phyloP scores from a whole-genome alignment of 805 yeast species.

The Saccharomycopsis fibuligera region DNA sequence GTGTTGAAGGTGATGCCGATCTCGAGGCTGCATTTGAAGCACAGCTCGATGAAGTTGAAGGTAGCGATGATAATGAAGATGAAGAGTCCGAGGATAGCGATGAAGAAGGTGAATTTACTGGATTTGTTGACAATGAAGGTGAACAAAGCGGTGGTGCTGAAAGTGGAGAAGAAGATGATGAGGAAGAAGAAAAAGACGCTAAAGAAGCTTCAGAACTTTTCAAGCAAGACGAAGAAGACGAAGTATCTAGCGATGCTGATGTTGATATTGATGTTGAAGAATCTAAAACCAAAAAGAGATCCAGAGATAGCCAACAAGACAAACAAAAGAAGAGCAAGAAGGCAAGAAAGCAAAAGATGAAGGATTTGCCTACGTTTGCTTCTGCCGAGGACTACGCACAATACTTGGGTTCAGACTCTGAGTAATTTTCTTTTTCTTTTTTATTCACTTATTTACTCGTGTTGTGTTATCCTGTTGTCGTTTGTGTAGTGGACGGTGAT shows the following conservation, averaged over 20 bases:
- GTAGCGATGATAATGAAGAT: conserved; percentile 24
- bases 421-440: not conserved
- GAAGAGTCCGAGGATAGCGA: conserved; percentile 25
- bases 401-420: conserved; percentile 11
- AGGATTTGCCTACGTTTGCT: conserved; percentile 77
- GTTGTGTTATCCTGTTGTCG: no score
- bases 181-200: conserved; percentile 24
- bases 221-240: conserved; percentile 27
- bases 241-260: conserved; percentile 23
- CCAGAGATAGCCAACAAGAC: conserved; percentile 20
- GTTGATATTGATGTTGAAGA: conserved; percentile 7
- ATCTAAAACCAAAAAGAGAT: conserved; percentile 4
- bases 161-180: conserved; percentile 29
- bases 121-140: conserved; percentile 25
- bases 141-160: conserved; percentile 13
- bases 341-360: conserved; percentile 50
- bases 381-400: conserved; percentile 69
- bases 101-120: conserved; percentile 23
- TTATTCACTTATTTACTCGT: not conserved
- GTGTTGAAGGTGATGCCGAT: conserved; percentile 30
- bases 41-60: conserved; percentile 34
- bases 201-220: conserved; percentile 21
- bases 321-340: conserved; percentile 28
- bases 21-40: conserved; percentile 33
- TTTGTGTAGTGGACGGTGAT: no score